Evolutionary conservation across 2,329 filamentous ascomycete species (phyloP).

Genomic region (Scytalidium lignicola): DNA sequence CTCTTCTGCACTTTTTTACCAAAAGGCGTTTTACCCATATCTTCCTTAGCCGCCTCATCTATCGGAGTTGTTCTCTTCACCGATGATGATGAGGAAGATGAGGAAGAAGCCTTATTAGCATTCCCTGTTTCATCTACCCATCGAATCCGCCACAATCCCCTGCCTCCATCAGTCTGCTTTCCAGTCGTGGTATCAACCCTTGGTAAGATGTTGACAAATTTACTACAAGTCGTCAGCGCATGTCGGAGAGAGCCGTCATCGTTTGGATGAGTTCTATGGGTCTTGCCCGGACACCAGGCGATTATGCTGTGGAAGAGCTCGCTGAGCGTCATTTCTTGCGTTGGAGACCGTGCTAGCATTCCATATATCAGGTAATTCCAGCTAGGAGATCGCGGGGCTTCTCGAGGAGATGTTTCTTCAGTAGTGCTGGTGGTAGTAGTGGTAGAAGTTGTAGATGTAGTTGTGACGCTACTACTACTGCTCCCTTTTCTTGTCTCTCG

Average conservation of each 20-base stretch:
- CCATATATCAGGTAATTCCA: background rate
- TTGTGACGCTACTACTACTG: too few species aligned
- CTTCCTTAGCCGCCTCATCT: too few species aligned
- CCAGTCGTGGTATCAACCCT: background rate
- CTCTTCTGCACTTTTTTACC: too few species aligned
- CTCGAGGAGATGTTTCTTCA: background rate
- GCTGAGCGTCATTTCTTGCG: background rate
- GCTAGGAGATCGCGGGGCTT: background rate
- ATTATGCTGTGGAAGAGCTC: background rate
- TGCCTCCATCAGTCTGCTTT: too few species aligned
- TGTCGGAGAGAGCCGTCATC: background rate
- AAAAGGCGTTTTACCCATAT: too few species aligned
- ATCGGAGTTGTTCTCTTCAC: too few species aligned
- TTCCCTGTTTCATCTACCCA: too few species aligned
- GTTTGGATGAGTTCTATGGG: background rate
- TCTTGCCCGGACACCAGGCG: background rate
- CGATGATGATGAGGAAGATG: too few species aligned
- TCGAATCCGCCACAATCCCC: too few species aligned
- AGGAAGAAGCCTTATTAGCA: too few species aligned
- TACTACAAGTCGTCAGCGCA: background rate
- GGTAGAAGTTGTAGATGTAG: too few species aligned
- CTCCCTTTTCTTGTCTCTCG: background rate
- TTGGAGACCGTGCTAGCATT: background rate
- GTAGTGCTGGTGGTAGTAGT: too few species aligned
- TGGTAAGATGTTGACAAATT: background rate